Base-by-base conservation (phyloP, 768 basidiomycete genomes). In the Pulveroboletus sp. region DNA sequence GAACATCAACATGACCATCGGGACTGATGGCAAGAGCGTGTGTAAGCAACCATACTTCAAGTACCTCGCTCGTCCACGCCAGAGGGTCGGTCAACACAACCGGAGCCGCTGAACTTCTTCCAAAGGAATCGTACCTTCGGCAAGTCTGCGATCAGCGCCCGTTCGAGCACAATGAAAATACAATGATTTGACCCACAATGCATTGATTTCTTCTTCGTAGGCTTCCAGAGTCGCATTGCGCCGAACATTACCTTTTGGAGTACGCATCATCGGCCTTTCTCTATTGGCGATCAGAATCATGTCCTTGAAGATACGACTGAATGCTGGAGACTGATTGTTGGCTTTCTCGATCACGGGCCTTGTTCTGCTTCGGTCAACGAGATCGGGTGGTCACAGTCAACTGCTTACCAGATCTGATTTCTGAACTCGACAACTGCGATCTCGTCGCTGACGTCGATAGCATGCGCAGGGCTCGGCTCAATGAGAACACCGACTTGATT, bases 281-380 rank as follows among this genome's bases (percentile, higher is more conserved):
- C 61, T 40, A 0, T 57, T 51, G 0, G 76, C 61, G 14, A 78
- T 58, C 14, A 79, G 31, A 35, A 80, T 78, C 77, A 79, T 75
- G 55, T 80, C 74, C 60, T 74, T 76, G 67, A 73, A 77, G 6
- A 77, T 66, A 7, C 69, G 61, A 33, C 72, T 74, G 40, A 71
- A 74, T 0, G 69, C 60, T 0, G 75, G 75, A 0, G 72, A 65
- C 0, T 51, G 50, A 13, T 42, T 51, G 49, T 77, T 77, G 0
- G 73, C 75, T 23, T 73, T 69, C 19, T 74, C 70, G 1, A 78
- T 64, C n/a, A 54, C 35, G 0, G 72, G 66, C 69, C 72, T 75
- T 34, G 12, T 29, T 34, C n/a, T 4, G 9, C 17, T 16, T 40
- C 14, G 21, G 35, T 45, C 21, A 29, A 20, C 20, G 4, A 23